Base-by-base conservation (phyloP, 495 filamentous ascomycete genomes). In the Daldinia concentrica region DNA sequence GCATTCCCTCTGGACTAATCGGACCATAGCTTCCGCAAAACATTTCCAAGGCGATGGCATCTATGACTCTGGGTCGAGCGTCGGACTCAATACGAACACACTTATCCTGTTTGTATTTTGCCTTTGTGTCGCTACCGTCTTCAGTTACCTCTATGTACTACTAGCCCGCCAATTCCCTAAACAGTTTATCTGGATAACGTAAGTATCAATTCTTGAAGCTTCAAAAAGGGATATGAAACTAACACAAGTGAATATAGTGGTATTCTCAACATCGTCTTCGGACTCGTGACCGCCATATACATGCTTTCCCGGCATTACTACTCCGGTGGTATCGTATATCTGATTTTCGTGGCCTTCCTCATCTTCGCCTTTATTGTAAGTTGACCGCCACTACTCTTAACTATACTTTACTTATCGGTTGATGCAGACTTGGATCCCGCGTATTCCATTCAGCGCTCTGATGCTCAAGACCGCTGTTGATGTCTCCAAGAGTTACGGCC, bases 381-480 rank as follows among this genome's bases (percentile, higher is more conserved):
- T 60, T 19, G 12, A 22, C 1, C 41, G 14, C 24, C 24, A 1
- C 26, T 0, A 32, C 36, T 26, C 4, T 34, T 17, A 30, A 1
- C 3, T 24, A 12, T 12, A 5, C 4, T 19, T 14, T 66, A 6
- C 61, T 66, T 8, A 59, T 22, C 55, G 4, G 37, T 29, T 27
- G 4, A 29, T 91, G 78, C 86, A 91, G 79, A 88, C 86, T 69
- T 97, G 95, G 93, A 93, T 93, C 50, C 88, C 87, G 17, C 87
- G 93, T 29, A 97, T 97, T 55, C 94, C 93, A 0, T 97, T 97
- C 79, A 92, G 91, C 41, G 92, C 92, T 0, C 83, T 97, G 52
- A 95, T 97, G 93, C 82, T 98, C 17, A 89, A 94, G 79, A 94
- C 92, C 0, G 85, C 88, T 26, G 94, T 97, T 76, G 94, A 97